Evolutionary conservation across 495 filamentous ascomycete genomes (phyloP), one percentile per base, ranked within the genome.

Genomic region (Letharia lupina): DNA sequence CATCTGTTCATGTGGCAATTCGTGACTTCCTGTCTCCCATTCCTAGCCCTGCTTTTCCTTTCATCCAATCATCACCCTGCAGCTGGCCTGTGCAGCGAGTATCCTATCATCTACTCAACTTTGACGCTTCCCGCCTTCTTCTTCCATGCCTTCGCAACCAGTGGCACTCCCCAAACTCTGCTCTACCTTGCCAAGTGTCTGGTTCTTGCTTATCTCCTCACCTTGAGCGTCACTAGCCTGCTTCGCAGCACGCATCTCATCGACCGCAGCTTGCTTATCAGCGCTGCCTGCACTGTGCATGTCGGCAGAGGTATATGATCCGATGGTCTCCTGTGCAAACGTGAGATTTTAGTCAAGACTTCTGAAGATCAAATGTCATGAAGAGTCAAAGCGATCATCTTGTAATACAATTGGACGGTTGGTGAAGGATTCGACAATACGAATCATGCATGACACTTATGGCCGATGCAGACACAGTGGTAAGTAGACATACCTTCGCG

Each of bases 111-210:
- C 13, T 1, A 12, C 20, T 69, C 39, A 69, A 11, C 23, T 5
- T 47, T 70, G 65, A 33, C 70, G 63, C 54, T 68, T 68, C 52
- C 42, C 65, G 11, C 70, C 70, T 48, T 71, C 70, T 18, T 68
- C 70, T 47, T 69, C 70, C 70, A 71, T 71, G 9, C 70, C 70
- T 60, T 69, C 70, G 54, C 70, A 71, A 4, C 70, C 70, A 3
- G 68, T 67, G 18, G 60, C 70, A 9, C 65, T 60, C 18, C 70
- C 70, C 31, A 70, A 41, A 15, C 60, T 68, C 31, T 71, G 64
- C 44, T 71, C 70, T 11, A 66, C 62, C 48, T 66, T 70, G 4
- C 70, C 70, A 56, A 71, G 20, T 15, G 65, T 71, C 31, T 56
- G 50, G 18, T 68, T 71, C 60, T 71, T 71, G 60, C 31, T 67